These are phyloP conservation scores for Globisporangium lucens DNA, from an alignment of 352 stramenopile genomes.

Conservation along the genomic window DNA sequence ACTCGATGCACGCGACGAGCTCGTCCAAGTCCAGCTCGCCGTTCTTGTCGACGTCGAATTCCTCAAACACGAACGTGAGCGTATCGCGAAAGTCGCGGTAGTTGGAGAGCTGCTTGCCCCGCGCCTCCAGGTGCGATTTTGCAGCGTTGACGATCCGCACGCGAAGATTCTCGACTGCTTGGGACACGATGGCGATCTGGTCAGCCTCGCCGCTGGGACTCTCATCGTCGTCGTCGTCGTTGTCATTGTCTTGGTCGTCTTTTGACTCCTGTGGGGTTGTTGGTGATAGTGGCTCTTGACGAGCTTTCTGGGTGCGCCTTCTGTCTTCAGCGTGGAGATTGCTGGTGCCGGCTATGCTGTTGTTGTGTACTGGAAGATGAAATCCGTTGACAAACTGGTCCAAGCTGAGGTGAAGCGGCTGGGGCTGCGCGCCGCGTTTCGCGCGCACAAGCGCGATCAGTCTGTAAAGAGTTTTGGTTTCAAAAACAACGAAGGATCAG, in stretches of 20 bases:
- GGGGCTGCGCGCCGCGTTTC: slow-evolving; percentile 33
- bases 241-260: background rate
- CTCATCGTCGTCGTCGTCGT: background rate
- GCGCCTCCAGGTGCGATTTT: slow-evolving; percentile 21
- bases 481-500: background rate
- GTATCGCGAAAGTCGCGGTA: slow-evolving; percentile 58
- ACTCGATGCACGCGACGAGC: slow-evolving; percentile 43
- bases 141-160: slow-evolving; percentile 41
- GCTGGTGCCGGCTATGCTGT: background rate
- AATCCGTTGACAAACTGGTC: slow-evolving; percentile 60
- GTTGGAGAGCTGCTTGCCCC: slow-evolving; percentile 25
- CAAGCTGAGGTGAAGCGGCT: slow-evolving; percentile 41
- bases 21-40: slow-evolving; percentile 54
- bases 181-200: slow-evolving; percentile 21
- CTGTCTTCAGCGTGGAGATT: too few species aligned
- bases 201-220: slow-evolving; percentile 13
- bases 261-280: background rate
- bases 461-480: slow-evolving; percentile 15
- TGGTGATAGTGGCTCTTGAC: background rate
- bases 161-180: slow-evolving; percentile 33
- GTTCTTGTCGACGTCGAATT: slow-evolving; percentile 54
- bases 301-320: background rate
- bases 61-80: slow-evolving; percentile 43
- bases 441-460: slow-evolving; percentile 53
- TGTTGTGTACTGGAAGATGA: slow-evolving; percentile 22